Conservation (phyloP, 495 filamentous ascomycete genomes). For the Aspergillus wentii region DNA sequence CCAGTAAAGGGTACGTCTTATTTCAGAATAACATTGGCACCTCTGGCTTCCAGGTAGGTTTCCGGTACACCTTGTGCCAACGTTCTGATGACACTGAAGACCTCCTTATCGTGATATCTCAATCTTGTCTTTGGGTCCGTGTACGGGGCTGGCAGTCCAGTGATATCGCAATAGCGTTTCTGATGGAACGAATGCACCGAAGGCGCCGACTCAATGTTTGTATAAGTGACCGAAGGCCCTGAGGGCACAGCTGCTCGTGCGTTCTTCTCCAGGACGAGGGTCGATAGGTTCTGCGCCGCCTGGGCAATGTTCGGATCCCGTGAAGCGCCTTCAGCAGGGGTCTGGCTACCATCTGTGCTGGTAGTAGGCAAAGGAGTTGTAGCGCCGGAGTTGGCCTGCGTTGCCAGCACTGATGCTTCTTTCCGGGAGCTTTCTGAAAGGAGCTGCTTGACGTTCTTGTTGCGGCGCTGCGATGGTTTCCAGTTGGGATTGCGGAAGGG, state of each 20-base stretch:
- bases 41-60: constrained; percentile 80
- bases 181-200: constrained; percentile 67
- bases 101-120: constrained; percentile 83
- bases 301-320: constrained; percentile 71
- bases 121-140: constrained; percentile 90
- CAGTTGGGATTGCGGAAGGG: constrained; percentile 84
- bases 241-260: constrained; percentile 31
- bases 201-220: constrained; percentile 89
- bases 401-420: constrained; percentile 72
- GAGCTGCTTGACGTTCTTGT: constrained; percentile 97
- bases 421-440: constrained; percentile 84
- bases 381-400: constrained; percentile 75
- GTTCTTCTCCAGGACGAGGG: constrained; percentile 78
- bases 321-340: constrained; percentile 50
- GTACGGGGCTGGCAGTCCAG: constrained; percentile 81
- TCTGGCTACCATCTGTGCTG: constrained; percentile 48
- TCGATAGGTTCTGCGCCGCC: constrained; percentile 76
- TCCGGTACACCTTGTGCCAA: constrained; percentile 77
- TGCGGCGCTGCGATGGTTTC: constrained; percentile 89
- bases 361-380: constrained; percentile 62
- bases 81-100: constrained; percentile 73
- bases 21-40: constrained; percentile 90
- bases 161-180: constrained; percentile 90
- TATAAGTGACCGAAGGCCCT: constrained; percentile 81
- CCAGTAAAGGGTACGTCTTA: constrained; percentile 36